Evolutionary conservation across 352 stramenopile species (phyloP), one percentile per base, ranked within the genome.

Genomic region (Globisporangium paroecandrum): DNA sequence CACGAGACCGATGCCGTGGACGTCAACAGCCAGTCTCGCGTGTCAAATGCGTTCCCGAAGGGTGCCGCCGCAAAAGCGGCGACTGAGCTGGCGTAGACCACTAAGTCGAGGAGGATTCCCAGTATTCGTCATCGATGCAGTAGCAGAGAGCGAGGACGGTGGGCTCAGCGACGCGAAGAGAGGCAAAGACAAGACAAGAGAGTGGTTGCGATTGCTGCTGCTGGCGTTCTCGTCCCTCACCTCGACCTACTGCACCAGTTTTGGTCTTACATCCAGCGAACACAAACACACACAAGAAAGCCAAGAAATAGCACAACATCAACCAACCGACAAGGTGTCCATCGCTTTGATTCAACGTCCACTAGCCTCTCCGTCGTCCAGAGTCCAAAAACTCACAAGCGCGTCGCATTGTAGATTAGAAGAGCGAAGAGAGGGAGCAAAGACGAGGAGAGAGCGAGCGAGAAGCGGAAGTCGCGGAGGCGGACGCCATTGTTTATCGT

Each of bases 1-100:
- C 69, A 60, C 66, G 79, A 92, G 1, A 67, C 71, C 5, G 77
- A 89, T 36, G 79, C 73, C 27, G 74, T 85, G 34, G 56, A 81
- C 62, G 62, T 81, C 62, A 49, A 75, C 29, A 63, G 61, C 61
- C 72, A 76, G 59, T 69, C 67, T 22, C 71, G 72, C 36, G 77
- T 71, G 9, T 69, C 62, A 9, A 81, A 77, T 51, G 71, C 65
- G n/a, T 55, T 73, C 18, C 65, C 71, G 38, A 81, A 84, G 72
- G 64, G 55, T 34, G 73, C 62, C 38, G 75, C 69, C 7, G 72
- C 67, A 24, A 82, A 77, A 51, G 71, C 65, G 46, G 56, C 58
- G 47, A 69, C 77, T 3, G 47, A 59, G 47, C 32, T 59, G 2
- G 47, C 47, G 12, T 58, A 58, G 25, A 58, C 13, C 15, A 38